Evolutionary conservation across 2,329 filamentous ascomycete species (phyloP), one percentile per base, ranked within the genome.

Genomic region (Penicillium sp.): DNA sequence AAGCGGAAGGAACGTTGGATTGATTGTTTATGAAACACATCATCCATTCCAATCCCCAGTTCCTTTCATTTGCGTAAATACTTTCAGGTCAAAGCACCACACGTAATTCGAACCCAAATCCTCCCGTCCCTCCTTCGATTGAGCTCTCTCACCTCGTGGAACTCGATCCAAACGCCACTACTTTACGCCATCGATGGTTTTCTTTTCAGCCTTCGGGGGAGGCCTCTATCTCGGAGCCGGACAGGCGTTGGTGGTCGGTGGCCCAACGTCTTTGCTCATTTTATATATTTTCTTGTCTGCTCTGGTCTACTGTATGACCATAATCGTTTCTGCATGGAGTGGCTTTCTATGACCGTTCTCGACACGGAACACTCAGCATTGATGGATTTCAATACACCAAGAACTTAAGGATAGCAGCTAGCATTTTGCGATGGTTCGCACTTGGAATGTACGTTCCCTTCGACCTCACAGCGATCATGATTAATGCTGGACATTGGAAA

Each of bases 381-480:
- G 67, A 72, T 50, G 65, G 61, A 25, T 70, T 69, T 53, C 61
- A 62, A 37, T 73, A 72, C 46, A 62, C 66, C 26, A 69, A 67
- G n/a, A n/a, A n/a, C n/a, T n/a, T n/a, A n/a, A n/a, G 25, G 59
- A 57, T 37, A 70, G 66, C 69, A 12, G 58, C 69, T 12, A 64
- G 64, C 26, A 69, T 67, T 43, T 61, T 71, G 32, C 74, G 75
- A 43, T 76, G 74, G 74, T 75, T 73, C 46, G 64, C 69, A 1
- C 55, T 69, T 38, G 66, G 72, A 3, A 68, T 76, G 48, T 64
- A 74, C 28, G 67, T 76, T 3, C 74, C 71, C 45, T 76, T 79
- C 50, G 83, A 86, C 64, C 82, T 85, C 49, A 80, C 79, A 0
- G 82, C 82, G n/a, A 80, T 81, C 27, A 77, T 80, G 54, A 77